These are phyloP conservation scores for Dactylellina parvicollis DNA, from an alignment of 2,329 filamentous ascomycete genomes.

Conservation along the genomic window DNA sequence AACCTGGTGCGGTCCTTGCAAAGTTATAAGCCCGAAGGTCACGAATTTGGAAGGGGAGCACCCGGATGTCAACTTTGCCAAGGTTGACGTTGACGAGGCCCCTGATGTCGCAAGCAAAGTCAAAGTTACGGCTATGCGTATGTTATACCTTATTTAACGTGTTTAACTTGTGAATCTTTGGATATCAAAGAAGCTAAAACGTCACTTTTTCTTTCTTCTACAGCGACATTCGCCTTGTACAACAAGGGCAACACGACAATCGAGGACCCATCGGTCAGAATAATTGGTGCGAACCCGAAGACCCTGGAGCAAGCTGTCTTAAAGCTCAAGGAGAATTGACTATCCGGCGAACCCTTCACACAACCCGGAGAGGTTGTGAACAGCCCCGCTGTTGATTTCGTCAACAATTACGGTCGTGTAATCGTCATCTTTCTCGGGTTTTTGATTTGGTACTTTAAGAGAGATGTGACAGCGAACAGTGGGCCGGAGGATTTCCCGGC, in stretches of 20 bases:
- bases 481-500: conserved; percentile 7
- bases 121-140: conserved; percentile 89
- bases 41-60: conserved; percentile 72
- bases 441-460: conserved; percentile 44
- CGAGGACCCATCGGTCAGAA: too few species aligned
- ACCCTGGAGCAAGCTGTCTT: conserved; percentile 67
- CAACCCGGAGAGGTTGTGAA: conserved; percentile 7
- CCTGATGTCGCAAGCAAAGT: conserved; percentile 79
- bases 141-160: conserved; percentile 61
- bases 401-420: conserved; percentile 43
- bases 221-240: conserved; percentile 75
- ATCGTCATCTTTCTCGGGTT: conserved; percentile 42
- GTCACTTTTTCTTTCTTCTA: neutral
- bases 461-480: neutral
- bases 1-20: conserved; percentile 94
- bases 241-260: conserved; percentile 79
- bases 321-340: conserved; percentile 10
- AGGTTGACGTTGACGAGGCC: conserved; percentile 89
- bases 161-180: neutral
- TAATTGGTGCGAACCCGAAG: conserved; percentile 82
- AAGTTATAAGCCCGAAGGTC: conserved; percentile 81
- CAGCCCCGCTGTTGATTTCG: conserved; percentile 18
- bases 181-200: neutral
- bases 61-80: conserved; percentile 77
- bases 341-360: conserved; percentile 40